Conservation (phyloP, 208 protist species). For the Acanthamoeba lenticulata region DNA sequence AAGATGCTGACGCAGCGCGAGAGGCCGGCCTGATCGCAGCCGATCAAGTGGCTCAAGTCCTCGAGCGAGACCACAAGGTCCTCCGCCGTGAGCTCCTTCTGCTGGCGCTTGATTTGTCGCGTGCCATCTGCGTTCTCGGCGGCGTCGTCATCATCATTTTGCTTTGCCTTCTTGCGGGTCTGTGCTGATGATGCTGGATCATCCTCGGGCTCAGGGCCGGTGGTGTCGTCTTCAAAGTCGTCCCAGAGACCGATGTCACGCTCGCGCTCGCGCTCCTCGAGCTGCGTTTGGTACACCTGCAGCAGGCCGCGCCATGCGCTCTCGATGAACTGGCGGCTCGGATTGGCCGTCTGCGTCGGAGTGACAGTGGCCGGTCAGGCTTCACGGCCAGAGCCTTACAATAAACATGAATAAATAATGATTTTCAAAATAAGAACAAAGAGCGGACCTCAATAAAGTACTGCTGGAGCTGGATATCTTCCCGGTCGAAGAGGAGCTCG, state of each 20-base stretch:
- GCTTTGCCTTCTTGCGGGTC: too few relatives aligned
- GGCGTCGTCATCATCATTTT: background rate
- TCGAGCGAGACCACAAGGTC: conserved; percentile 29
- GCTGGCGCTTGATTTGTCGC: background rate
- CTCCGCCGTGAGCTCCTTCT: background rate
- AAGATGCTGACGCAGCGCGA: conserved; percentile 13
- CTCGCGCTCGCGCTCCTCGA: background rate
- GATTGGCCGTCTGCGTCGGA: background rate
- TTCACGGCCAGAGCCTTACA: too few relatives aligned
- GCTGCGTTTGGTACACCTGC: background rate
- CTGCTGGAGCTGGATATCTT: background rate
- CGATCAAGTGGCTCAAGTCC: background rate
- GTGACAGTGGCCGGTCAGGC: too few relatives aligned
- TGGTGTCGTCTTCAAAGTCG: background rate
- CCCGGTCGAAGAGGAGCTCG: background rate
- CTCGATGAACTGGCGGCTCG: background rate
- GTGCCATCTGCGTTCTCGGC: background rate
- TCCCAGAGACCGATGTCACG: background rate
- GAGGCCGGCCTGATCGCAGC: background rate
- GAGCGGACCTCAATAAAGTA: background rate
- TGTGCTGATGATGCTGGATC: too few relatives aligned
- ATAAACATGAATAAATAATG: too few relatives aligned
- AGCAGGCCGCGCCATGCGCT: background rate
- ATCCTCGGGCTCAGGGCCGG: too few relatives aligned
- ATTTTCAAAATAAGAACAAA: too few relatives aligned